Evolutionary conservation across 805 yeast genomes (phyloP).

Genomic region (Candida orba): DNA sequence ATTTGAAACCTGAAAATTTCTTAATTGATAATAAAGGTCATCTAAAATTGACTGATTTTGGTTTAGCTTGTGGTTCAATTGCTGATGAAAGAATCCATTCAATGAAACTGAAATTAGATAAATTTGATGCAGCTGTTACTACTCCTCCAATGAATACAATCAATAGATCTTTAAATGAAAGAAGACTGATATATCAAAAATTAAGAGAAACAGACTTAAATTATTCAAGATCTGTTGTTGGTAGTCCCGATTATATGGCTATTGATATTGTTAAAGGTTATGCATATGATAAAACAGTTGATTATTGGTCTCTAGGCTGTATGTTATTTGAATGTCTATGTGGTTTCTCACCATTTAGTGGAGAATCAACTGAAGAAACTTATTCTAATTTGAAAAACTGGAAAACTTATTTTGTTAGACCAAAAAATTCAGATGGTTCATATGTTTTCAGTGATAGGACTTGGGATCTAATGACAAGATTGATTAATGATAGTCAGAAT

Average conservation of each 20-base stretch:
- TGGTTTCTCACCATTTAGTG: slow-evolving; percentile 97
- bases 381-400: slow-evolving; percentile 89
- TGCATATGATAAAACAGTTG: slow-evolving; percentile 91
- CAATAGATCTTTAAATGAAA: slow-evolving; percentile 73
- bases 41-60: slow-evolving; percentile 91
- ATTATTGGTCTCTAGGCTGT: slow-evolving; percentile 98
- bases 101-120: slow-evolving; percentile 64
- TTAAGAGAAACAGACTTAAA: slow-evolving; percentile 67
- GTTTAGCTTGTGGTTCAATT: slow-evolving; percentile 93
- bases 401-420: slow-evolving; percentile 83
- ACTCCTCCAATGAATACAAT: slow-evolving; percentile 36
- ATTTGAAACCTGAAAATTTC: slow-evolving; percentile 91
- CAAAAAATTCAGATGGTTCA: slow-evolving; percentile 85
- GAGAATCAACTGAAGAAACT: slow-evolving; percentile 89
- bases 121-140: slow-evolving; percentile 64
- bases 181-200: slow-evolving; percentile 81
- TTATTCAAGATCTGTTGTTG: slow-evolving; percentile 92
- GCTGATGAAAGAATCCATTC: slow-evolving; percentile 90
- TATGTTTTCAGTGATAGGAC: slow-evolving; percentile 93
- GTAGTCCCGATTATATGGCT: slow-evolving; percentile 99
- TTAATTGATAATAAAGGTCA: slow-evolving; percentile 87
- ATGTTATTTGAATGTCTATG: slow-evolving; percentile 93
- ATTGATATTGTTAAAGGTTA: slow-evolving; percentile 85
- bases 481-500: slow-evolving; percentile 72
- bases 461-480: slow-evolving; percentile 76